Percentiles rank a stretch among this genome's conserved stretches.
These are phyloP conservation scores for Talaromyces sp. DNA, from an alignment of 2,329 filamentous ascomycete genomes.

Conservation along the genomic window DNA sequence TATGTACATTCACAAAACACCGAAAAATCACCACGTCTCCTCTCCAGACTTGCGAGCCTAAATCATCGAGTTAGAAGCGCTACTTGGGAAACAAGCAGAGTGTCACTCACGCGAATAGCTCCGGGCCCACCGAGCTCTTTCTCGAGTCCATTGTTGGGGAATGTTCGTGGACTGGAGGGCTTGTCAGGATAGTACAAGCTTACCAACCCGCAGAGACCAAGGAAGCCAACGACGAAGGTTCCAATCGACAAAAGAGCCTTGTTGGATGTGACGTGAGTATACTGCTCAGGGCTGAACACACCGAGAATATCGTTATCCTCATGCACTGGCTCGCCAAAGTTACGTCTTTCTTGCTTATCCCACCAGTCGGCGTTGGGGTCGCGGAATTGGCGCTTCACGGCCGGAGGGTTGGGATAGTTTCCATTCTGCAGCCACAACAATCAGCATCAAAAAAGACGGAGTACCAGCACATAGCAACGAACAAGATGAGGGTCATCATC, in stretches of 20 bases:
- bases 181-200: conserved; percentile 69
- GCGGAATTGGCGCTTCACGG: conserved; percentile 83
- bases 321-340: conserved; percentile 94
- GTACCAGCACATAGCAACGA: conserved; percentile 12
- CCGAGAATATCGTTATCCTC: conserved; percentile 94
- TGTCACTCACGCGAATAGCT: conserved; percentile 60
- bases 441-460: background rate
- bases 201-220: conserved; percentile 65
- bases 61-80: conserved; percentile 15
- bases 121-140: conserved; percentile 70
- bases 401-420: conserved; percentile 49
- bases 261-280: conserved; percentile 74
- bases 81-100: background rate
- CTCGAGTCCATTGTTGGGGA: conserved; percentile 63
- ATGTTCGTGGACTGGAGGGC: conserved; percentile 66
- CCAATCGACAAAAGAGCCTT: conserved; percentile 68
- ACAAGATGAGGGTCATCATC: conserved; percentile 46
- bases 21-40: conserved; percentile 34
- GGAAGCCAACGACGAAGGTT: conserved; percentile 61
- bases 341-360: conserved; percentile 95
- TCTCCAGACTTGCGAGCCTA: conserved; percentile 41
- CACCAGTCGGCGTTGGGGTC: conserved; percentile 94
- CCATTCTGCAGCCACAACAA: conserved; percentile 37
- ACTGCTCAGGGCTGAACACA: conserved; percentile 83
- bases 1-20: conserved; percentile 36